phyloP scores from a whole-genome alignment of 2,329 filamentous ascomycete genomes.

The Cyanodermella asteris region DNA sequence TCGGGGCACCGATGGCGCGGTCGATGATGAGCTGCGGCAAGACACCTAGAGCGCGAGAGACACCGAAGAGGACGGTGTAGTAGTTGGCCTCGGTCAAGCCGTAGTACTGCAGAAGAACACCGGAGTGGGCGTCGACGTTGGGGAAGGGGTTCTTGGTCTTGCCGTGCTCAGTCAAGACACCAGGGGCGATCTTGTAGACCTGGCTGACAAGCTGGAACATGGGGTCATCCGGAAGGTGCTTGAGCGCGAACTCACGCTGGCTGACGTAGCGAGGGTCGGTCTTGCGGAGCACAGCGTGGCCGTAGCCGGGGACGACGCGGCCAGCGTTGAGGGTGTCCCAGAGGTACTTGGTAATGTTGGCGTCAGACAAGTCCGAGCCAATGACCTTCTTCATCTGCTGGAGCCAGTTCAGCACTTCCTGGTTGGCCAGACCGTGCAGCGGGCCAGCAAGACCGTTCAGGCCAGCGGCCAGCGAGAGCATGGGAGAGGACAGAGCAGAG shows the following conservation, averaged over 20 bases:
- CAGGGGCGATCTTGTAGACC: slow-evolving; percentile 99
- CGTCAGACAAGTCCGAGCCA: slow-evolving; percentile 85
- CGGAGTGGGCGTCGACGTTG: slow-evolving; percentile 97
- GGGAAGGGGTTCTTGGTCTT: slow-evolving; percentile 99
- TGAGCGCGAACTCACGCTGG: slow-evolving; percentile 88
- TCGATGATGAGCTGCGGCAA: slow-evolving; percentile 99
- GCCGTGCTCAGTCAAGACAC: slow-evolving; percentile 95
- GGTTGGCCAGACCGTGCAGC: slow-evolving; percentile 97
- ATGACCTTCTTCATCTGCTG: slow-evolving; percentile 94
- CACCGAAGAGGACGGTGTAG: slow-evolving; percentile 99
- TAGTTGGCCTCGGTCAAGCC: slow-evolving; percentile 96
- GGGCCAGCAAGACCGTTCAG: slow-evolving; percentile 95
- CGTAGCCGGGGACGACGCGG: slow-evolving; percentile 75
- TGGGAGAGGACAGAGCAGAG: slow-evolving; percentile 86
- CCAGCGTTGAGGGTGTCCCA: slow-evolving; percentile 74
- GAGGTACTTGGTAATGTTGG: slow-evolving; percentile 90
- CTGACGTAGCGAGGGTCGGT: slow-evolving; percentile 97
- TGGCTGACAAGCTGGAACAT: slow-evolving; percentile 99
- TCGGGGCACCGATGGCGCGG: slow-evolving; percentile 86
- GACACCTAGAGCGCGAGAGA: slow-evolving; percentile 92
- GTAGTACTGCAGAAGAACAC: slow-evolving; percentile 98
- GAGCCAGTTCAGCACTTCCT: slow-evolving; percentile 98
- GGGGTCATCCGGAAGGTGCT: slow-evolving; percentile 86
- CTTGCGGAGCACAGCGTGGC: slow-evolving; percentile 90
- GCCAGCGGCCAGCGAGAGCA: slow-evolving; percentile 88